Conservation (phyloP, 768 basidiomycete genomes). For the Tricholoma hemisulphureum region DNA sequence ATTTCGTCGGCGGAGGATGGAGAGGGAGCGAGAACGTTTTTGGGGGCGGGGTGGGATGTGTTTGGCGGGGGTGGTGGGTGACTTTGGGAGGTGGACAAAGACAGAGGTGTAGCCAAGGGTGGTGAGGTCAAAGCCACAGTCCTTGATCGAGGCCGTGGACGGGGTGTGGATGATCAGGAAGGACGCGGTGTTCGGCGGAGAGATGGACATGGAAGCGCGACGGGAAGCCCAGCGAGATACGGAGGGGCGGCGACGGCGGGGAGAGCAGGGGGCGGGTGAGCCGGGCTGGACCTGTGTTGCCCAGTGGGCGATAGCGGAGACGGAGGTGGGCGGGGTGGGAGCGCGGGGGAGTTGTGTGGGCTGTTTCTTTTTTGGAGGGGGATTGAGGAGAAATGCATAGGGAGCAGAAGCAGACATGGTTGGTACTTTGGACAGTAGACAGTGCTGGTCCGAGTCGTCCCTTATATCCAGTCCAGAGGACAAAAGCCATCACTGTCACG, state of each 20-base stretch:
- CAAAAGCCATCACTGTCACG: too few species aligned
- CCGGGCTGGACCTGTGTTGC: constrained; percentile 67
- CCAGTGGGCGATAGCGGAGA: constrained; percentile 58
- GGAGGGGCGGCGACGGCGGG: constrained; percentile 36
- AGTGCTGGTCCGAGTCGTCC: too few species aligned
- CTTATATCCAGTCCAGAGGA: too few species aligned
- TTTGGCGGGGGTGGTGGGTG: constrained; percentile 41
- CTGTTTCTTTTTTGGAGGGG: constrained; percentile 38
- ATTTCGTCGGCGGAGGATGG: constrained; percentile 44
- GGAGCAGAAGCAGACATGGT: constrained; percentile 8
- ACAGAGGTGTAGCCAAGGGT: constrained; percentile 64
- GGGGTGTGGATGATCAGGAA: constrained; percentile 48
- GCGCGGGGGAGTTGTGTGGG: constrained; percentile 30
- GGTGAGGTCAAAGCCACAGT: constrained; percentile 54
- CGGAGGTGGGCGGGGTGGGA: constrained; percentile 19
- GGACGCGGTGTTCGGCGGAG: constrained; percentile 32
- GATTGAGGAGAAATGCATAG: constrained; percentile 47
- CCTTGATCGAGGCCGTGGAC: constrained; percentile 37
- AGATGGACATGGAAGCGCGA: constrained; percentile 32
- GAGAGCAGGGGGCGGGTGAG: constrained; percentile 49
- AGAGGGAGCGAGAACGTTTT: constrained; percentile 51
- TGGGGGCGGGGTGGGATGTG: constrained; percentile 31
- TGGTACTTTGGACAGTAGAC: background rate
- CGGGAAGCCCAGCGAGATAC: constrained; percentile 25
- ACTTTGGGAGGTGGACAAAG: constrained; percentile 57